Conservation (phyloP, 805 yeast genomes). For the Yarrowia sp. region DNA sequence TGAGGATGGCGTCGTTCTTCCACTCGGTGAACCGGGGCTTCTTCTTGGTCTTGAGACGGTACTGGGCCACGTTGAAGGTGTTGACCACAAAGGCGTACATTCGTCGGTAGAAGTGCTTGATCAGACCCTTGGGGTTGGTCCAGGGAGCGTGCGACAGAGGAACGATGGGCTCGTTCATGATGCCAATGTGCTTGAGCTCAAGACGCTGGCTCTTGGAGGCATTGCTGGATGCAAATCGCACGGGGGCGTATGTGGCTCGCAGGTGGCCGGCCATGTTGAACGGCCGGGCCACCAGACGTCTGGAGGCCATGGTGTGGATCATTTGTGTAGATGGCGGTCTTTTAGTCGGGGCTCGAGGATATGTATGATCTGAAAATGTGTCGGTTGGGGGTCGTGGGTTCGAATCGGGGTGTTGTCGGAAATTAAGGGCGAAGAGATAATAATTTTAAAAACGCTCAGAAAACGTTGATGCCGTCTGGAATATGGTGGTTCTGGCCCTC, state of each 20-base stretch:
- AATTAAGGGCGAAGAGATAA: too few species aligned
- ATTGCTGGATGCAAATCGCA: slow-evolving; percentile 26
- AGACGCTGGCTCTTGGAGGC: not conserved
- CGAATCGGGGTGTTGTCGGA: not conserved
- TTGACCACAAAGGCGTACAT: slow-evolving; percentile 25
- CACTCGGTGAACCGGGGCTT: slow-evolving; percentile 71
- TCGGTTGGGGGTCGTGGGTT: not conserved
- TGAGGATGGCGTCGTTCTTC: slow-evolving; percentile 82
- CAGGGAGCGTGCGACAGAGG: slow-evolving; percentile 21
- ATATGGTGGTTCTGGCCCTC: too few species aligned
- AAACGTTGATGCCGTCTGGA: too few species aligned
- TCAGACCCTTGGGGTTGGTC: slow-evolving; percentile 22
- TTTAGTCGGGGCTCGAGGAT: not conserved
- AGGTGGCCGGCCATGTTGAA: slow-evolving; percentile 20
- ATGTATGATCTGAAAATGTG: slow-evolving; percentile 20
- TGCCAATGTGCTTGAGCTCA: slow-evolving; percentile 26
- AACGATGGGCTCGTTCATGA: slow-evolving; percentile 21
- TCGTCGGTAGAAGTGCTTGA: slow-evolving; percentile 26
- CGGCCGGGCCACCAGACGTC: slow-evolving; percentile 19
- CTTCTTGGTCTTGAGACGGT: slow-evolving; percentile 64
- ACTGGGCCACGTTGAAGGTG: slow-evolving; percentile 47
- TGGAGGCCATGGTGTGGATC: slow-evolving; percentile 10
- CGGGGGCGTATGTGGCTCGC: slow-evolving; percentile 26
- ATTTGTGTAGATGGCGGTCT: not conserved
- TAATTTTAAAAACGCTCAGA: too few species aligned